Percentiles rank a stretch among this genome's conserved stretches.
Conservation (phyloP, 2,329 filamentous ascomycete genomes). For the Calonectria honghensis region DNA sequence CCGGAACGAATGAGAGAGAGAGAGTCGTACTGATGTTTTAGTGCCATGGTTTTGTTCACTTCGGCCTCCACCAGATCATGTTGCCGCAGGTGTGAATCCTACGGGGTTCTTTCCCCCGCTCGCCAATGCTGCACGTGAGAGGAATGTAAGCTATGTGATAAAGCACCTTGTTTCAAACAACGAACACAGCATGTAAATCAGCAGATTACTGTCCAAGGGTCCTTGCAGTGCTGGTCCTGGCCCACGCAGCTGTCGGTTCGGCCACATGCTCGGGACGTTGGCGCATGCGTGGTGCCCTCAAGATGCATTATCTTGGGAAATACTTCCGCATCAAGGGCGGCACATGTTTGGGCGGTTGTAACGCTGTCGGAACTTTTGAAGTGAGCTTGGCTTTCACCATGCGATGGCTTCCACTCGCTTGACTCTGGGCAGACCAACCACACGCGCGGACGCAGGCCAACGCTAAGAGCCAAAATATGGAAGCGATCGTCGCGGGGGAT, state of each 20-base stretch:
- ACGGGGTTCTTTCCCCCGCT: background rate
- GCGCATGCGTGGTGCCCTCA: conserved; percentile 45
- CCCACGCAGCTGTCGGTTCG: conserved; percentile 37
- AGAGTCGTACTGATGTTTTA: background rate
- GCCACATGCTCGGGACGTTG: conserved; percentile 40
- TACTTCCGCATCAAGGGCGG: conserved; percentile 24
- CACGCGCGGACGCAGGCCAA: background rate
- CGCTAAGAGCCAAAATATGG: background rate
- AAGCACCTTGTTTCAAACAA: background rate
- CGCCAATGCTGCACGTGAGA: background rate
- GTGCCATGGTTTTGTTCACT: background rate
- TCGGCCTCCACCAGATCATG: background rate
- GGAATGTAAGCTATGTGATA: conserved; percentile 22
- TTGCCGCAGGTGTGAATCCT: background rate
- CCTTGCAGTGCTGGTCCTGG: background rate
- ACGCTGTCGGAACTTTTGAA: conserved; percentile 46
- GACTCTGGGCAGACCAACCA: background rate
- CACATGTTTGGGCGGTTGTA: conserved; percentile 35
- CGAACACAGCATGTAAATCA: conserved; percentile 25
- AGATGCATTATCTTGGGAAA: conserved; percentile 46
- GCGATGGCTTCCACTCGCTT: conserved; percentile 9
- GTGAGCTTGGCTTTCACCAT: conserved; percentile 22
- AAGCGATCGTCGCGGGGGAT: conserved; percentile 25
- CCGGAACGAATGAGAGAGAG: background rate
- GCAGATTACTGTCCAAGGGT: conserved; percentile 21